phyloP scores from a whole-genome alignment of 2,329 filamentous ascomycete species.

The Dactylellina haptotyla region DNA sequence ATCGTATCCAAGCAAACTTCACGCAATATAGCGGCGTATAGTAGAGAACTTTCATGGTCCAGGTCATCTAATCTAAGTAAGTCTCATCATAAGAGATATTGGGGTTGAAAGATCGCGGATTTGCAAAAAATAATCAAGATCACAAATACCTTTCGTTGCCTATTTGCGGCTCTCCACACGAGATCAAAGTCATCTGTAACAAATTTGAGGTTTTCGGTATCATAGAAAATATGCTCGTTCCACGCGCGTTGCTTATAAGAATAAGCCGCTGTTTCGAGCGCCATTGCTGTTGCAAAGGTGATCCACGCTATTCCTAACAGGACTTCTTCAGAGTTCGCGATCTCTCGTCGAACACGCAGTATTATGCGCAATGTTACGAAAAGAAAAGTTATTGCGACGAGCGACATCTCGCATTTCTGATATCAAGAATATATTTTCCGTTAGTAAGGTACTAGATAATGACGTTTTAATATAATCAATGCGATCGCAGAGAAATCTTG shows the following conservation, averaged over 20 bases:
- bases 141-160: background rate
- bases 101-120: background rate
- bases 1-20: conserved; percentile 11
- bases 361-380: conserved; percentile 3
- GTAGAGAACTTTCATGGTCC: conserved; percentile 28
- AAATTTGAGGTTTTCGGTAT: background rate
- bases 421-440: background rate
- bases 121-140: background rate
- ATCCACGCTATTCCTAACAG: conserved; percentile 2
- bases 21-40: conserved; percentile 20
- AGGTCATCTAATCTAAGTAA: conserved; percentile 2
- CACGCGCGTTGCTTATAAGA: background rate
- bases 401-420: conserved; percentile 7
- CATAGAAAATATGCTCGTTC: background rate
- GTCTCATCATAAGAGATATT: background rate
- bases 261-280: conserved; percentile 5
- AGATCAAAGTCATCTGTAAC: background rate
- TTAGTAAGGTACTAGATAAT: too few species aligned
- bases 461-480: too few species aligned
- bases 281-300: conserved; percentile 7
- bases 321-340: conserved; percentile 8
- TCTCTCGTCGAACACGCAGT: background rate
- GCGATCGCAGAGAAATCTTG: too few species aligned
- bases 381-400: background rate
- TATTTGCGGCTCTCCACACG: background rate